Percentiles rank a stretch among this genome's conserved stretches.
Conservation (phyloP, 441 rosid genomes). For the Adansonia rubrostipa region DNA sequence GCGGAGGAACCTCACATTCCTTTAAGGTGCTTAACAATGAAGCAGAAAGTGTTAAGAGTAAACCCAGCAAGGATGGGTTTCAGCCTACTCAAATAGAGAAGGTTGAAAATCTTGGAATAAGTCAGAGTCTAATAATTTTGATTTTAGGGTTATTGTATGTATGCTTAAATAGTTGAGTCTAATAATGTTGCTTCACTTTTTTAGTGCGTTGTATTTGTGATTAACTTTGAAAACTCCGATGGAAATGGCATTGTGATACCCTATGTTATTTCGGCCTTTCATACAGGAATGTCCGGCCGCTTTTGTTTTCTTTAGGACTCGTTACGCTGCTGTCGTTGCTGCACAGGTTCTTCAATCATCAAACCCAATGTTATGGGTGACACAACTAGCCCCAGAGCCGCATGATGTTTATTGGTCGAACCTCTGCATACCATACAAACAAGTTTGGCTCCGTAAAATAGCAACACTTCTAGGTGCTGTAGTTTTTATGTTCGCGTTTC, state of each 20-base stretch:
- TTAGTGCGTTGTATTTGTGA: conserved; percentile 7
- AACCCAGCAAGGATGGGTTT: conserved; percentile 42
- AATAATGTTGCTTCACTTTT: background rate
- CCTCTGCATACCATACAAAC: conserved; percentile 80
- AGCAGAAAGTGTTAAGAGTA: conserved; percentile 37
- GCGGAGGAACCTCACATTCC: conserved; percentile 54
- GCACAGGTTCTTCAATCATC: conserved; percentile 81
- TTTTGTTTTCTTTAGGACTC: conserved; percentile 90
- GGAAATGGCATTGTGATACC: conserved; percentile 13
- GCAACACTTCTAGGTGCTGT: conserved; percentile 63
- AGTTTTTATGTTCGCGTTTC: conserved; percentile 79
- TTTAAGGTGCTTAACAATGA: conserved; percentile 58
- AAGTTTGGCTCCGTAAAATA: conserved; percentile 87
- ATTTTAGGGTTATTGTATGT: background rate
- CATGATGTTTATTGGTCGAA: conserved; percentile 91
- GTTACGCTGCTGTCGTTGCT: conserved; percentile 79
- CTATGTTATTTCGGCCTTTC: conserved; percentile 17
- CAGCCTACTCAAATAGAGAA: conserved; percentile 48
- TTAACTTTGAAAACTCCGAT: conserved; percentile 1
- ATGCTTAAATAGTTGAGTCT: conserved; percentile 3
- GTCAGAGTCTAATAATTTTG: background rate
- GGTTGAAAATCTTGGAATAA: conserved; percentile 38
- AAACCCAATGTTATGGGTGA: conserved; percentile 96
- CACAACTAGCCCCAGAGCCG: conserved; percentile 91
- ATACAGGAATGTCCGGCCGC: conserved; percentile 79